Evolutionary conservation across 2,329 filamentous ascomycete genomes (phyloP).

Genomic region (Metarhizium guizhouense): DNA sequence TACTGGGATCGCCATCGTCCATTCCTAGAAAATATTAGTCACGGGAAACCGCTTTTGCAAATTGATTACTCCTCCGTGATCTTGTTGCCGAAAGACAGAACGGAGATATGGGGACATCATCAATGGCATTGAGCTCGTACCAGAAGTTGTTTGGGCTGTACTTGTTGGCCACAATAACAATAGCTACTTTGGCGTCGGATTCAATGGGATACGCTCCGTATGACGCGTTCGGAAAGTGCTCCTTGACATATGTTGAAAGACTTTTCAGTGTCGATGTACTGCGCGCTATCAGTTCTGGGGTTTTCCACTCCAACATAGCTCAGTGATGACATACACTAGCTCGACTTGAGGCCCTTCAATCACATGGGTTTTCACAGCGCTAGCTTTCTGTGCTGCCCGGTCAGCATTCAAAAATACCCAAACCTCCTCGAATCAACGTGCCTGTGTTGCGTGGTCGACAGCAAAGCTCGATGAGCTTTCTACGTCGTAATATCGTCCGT

Average conservation of each 20-base stretch:
- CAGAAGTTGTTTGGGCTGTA: slow-evolving; percentile 98
- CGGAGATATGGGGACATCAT: background rate
- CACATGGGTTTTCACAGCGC: slow-evolving; percentile 67
- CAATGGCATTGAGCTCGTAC: slow-evolving; percentile 33
- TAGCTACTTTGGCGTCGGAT: slow-evolving; percentile 64
- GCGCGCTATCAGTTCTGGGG: slow-evolving; percentile 6
- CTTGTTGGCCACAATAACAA: slow-evolving; percentile 87
- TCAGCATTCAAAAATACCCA: background rate
- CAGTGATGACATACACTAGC: slow-evolving; percentile 54
- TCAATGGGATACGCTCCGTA: slow-evolving; percentile 77
- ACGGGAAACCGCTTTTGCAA: background rate
- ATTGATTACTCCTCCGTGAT: background rate
- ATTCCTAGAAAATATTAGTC: slow-evolving; percentile 51
- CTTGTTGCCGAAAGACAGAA: background rate
- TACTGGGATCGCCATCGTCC: slow-evolving; percentile 92
- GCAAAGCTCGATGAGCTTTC: slow-evolving; percentile 81
- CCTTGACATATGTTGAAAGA: slow-evolving; percentile 65
- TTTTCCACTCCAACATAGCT: no score
- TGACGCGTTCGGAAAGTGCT: slow-evolving; percentile 79
- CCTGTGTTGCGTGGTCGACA: slow-evolving; percentile 78
- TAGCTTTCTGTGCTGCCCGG: slow-evolving; percentile 56
- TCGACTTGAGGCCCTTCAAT: slow-evolving; percentile 70
- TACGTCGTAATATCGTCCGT: slow-evolving; percentile 80
- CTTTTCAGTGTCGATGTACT: slow-evolving; percentile 80
- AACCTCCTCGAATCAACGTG: slow-evolving; percentile 20